Conservation (phyloP, 176 grass and related monocot genomes). For the Thinopyrum elongatum region DNA sequence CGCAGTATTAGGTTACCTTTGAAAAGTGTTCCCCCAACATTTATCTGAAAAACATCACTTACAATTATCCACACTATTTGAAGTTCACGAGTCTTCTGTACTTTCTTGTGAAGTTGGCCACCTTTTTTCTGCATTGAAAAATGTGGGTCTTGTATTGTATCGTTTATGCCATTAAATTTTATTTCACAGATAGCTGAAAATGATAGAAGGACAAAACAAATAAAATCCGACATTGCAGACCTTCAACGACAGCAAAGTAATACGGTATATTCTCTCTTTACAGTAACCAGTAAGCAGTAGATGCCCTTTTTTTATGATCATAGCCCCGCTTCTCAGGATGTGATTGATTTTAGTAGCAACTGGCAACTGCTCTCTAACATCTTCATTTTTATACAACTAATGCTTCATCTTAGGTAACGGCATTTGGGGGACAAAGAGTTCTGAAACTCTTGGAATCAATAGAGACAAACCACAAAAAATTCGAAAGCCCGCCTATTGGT, state of each 20-base stretch:
- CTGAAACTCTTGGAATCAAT: constrained; percentile 56
- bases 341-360: not conserved
- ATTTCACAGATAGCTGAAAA: constrained; percentile 55
- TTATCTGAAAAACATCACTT: not conserved
- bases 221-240: constrained; percentile 43
- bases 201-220: constrained; percentile 26
- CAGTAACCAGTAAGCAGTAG: not conserved
- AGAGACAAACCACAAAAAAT: constrained; percentile 53
- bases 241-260: constrained; percentile 56
- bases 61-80: not conserved
- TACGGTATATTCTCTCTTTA: constrained; percentile 39
- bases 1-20: not conserved
- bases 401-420: constrained; percentile 44
- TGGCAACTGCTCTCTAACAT: not conserved
- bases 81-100: constrained; percentile 5
- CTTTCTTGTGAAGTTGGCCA: not conserved
- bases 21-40: not conserved
- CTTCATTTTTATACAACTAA: not conserved
- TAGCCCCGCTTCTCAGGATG: not conserved
- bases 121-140: constrained; percentile 15
- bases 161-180: not conserved
- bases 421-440: constrained; percentile 82
- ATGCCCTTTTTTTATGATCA: constrained; percentile 12
- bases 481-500: constrained; percentile 69
- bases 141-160: constrained; percentile 34